Conservation (phyloP, 208 protist species). For the Acanthamoeba triangularis region DNA sequence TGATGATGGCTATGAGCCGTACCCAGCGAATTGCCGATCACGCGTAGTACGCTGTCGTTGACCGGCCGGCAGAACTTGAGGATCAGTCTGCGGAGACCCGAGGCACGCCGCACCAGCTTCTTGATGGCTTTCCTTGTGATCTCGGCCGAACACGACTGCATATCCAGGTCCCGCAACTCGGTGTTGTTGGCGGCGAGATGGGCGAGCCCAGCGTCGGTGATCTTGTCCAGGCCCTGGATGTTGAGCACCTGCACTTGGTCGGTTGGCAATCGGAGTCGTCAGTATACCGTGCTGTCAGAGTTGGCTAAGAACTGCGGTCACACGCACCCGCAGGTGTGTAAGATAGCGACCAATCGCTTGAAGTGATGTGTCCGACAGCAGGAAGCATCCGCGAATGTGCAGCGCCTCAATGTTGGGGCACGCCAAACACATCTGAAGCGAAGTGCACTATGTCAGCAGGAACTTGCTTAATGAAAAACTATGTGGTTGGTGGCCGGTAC, state of each 20-base stretch:
- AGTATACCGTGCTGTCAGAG: too few relatives aligned
- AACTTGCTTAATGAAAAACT: background rate
- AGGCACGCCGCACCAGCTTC: background rate
- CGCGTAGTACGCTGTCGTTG: background rate
- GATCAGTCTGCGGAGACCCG: background rate
- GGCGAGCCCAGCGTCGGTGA: constrained; percentile 1
- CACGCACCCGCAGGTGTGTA: background rate
- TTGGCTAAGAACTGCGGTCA: background rate
- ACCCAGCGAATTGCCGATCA: background rate
- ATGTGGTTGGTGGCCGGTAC: background rate
- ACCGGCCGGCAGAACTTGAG: constrained; percentile 21
- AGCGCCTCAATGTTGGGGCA: constrained; percentile 40
- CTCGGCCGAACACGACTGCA: background rate
- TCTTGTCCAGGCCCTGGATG: background rate
- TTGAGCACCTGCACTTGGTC: background rate
- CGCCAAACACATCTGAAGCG: constrained; percentile 17
- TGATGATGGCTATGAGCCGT: background rate
- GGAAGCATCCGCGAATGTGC: constrained; percentile 21
- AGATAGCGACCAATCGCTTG: background rate
- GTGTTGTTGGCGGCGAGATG: background rate
- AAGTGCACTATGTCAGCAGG: background rate
- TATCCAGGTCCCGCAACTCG: constrained; percentile 11
- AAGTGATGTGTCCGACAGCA: background rate
- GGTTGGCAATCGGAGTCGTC: too few relatives aligned
- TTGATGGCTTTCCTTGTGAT: background rate